phyloP scores from a whole-genome alignment of 306 rosid genomes.

The Cicer pinnatifidum region DNA sequence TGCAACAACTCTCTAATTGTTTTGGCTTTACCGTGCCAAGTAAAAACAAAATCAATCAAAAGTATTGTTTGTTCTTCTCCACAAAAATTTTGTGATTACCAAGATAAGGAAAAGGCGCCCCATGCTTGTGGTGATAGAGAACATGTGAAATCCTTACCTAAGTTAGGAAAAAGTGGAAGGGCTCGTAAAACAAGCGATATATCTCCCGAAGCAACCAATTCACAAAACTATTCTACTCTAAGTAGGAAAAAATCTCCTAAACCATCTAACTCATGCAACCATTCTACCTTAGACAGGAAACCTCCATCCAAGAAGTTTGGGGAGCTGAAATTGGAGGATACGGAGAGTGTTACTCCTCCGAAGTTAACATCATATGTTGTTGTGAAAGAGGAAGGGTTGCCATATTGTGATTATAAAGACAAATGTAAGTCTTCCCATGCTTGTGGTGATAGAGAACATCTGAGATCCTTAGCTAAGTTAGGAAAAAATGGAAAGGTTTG shows the following conservation, averaged over 20 bases:
- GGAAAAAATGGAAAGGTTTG: not conserved
- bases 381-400: not conserved
- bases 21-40: not conserved
- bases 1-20: not conserved
- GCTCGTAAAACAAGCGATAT: too few species aligned
- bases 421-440: not conserved
- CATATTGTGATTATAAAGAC: not conserved
- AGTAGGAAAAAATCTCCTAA: too few species aligned
- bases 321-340: not conserved
- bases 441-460: not conserved
- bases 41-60: conserved; percentile 24
- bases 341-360: not conserved
- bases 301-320: too few species aligned
- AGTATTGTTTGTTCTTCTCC: not conserved
- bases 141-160: too few species aligned
- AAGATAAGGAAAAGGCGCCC: not conserved
- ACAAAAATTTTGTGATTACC: conserved; percentile 8
- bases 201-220: too few species aligned
- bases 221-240: too few species aligned
- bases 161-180: too few species aligned
- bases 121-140: too few species aligned
- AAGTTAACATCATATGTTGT: not conserved
- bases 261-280: too few species aligned
- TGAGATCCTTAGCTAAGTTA: not conserved
- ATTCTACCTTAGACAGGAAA: too few species aligned